Conservation (phyloP, 345 rosid genomes). For the Populus deltoides region DNA sequence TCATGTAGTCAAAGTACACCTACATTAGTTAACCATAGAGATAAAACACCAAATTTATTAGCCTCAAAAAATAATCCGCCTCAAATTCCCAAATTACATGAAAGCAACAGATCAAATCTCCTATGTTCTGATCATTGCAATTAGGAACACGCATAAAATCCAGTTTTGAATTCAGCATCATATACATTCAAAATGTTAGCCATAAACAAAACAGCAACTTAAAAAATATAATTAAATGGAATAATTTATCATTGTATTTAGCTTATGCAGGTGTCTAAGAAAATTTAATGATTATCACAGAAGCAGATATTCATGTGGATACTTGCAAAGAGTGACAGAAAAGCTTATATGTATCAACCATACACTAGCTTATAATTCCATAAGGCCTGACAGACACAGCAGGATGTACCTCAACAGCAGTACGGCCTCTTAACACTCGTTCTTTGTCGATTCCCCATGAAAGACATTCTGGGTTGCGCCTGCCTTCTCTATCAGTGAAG, state of each 20-base stretch:
- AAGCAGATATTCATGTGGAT: not conserved
- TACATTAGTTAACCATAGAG: conserved; percentile 28
- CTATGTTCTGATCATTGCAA: not conserved
- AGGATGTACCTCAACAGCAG: conserved; percentile 82
- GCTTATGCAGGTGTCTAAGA: conserved; percentile 4
- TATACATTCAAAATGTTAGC: not conserved
- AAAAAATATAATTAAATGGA: not conserved
- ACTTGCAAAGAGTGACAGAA: conserved; percentile 11
- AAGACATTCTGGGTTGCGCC: conserved; percentile 93
- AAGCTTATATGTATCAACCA: not conserved
- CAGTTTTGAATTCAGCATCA: not conserved
- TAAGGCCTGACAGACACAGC: conserved; percentile 11
- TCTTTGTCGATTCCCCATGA: conserved; percentile 98
- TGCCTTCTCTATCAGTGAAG: conserved; percentile 97
- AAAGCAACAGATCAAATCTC: conserved; percentile 9
- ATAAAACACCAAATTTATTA: conserved; percentile 2
- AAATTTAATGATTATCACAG: not conserved
- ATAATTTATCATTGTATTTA: not conserved
- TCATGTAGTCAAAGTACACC: conserved; percentile 98
- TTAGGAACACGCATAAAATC: not conserved
- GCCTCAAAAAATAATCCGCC: not conserved
- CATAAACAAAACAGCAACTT: not conserved
- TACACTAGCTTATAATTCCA: not conserved
- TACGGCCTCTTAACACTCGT: conserved; percentile 82
- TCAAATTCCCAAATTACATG: not conserved